Base-by-base conservation (phyloP, 2,329 filamentous ascomycete species). In the Didymella segeticola region DNA sequence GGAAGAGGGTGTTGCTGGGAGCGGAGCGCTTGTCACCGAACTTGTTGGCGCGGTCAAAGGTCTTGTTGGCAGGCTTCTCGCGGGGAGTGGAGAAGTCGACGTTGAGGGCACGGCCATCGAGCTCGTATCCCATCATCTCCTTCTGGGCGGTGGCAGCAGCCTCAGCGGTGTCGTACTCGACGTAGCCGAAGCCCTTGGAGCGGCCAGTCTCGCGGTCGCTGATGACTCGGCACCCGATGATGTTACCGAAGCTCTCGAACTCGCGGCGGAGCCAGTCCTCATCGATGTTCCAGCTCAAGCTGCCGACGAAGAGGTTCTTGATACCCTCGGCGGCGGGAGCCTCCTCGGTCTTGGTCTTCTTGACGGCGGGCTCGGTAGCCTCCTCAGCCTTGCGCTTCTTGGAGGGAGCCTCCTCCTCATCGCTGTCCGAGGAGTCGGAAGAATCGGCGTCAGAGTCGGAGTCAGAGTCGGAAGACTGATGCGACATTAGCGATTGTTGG, bases 121-220 rank as follows among this genome's bases (percentile, higher is more conserved):
- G 78, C 69, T 91, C 87, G 60, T 83, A 76, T 62, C 86, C 89
- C 69, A 91, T 85, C 87, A 90, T 92, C 69, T 83, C 86, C 67
- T 88, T 85, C 63, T 88, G 84, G 50, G 91, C 91, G 73, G 87
- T 87, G 67, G 84, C 83, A 51, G 89, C 89, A 72, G 85, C 83
- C 56, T 84, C 87, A 56, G 83, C 77, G 63, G 82, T 85, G 72
- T 82, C 81, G 77, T 93, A 96, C 81, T 96, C 92, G 68, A 96
- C 90, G 74, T 96, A 97, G 57, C 93, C 93, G 76, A 96, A 96
- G 63, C 91, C 93, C 79, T 92, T 92, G 77, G 92, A 93, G 72
- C 91, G 89, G 69, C 90, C 90, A 70, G 82, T 84, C 50, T 88
- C 86, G 75, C 88, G 88, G 80, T 96, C 91, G 66, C 87, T 93